Evolutionary conservation across 83 land plant genomes (phyloP), one percentile per base, ranked within the genome.

Genomic region (Picea abies): DNA sequence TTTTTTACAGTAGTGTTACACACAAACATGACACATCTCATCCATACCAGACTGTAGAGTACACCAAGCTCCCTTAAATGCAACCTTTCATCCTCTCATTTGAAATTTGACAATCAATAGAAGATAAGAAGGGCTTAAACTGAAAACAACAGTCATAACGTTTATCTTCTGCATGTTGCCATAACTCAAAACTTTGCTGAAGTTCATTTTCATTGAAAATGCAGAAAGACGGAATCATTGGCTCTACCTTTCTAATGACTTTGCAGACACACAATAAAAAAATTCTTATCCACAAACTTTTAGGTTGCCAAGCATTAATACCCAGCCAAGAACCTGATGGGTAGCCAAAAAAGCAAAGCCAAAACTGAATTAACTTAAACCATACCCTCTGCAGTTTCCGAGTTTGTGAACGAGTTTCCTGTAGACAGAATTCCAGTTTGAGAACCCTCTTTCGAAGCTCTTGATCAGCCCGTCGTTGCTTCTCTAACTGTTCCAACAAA

Each of bases 401-500:
- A 20, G 90, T 93, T 69, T 94, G 97, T 19, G 94, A 56, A 7
- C 95, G 91, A 80, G 97, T 87, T 84, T 94, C 97, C 79, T 94
- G 97, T 20, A 94, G 89, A 83, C 95, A 93, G 68, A 94, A 91
- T 70, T 94, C 97, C 80, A 94, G 82, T 82, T 94, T 94, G 60
- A 91, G 25, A 19, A 94, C 92, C 72, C 90, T 89, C 85, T 92
- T 94, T 44, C 87, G 93, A 64, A 93, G 85, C 63, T 94, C 97
- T 62, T 94, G 95, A 78, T 94, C 97, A 58, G 89, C 86, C 79
- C 91, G 89, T 20, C 82, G 84, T n/a, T 93, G 97, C 84, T 91
- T 93, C 82, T 93, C 97, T 35, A 94, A 70, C 96, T 94, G 90
- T 79, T 63, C 16, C 35, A 39, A 69, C 64, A 39, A 60, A 69